Evolutionary conservation across 2,329 filamentous ascomycete genomes (phyloP), one percentile per base, ranked within the genome.

Genomic region (Venturia carpophila): DNA sequence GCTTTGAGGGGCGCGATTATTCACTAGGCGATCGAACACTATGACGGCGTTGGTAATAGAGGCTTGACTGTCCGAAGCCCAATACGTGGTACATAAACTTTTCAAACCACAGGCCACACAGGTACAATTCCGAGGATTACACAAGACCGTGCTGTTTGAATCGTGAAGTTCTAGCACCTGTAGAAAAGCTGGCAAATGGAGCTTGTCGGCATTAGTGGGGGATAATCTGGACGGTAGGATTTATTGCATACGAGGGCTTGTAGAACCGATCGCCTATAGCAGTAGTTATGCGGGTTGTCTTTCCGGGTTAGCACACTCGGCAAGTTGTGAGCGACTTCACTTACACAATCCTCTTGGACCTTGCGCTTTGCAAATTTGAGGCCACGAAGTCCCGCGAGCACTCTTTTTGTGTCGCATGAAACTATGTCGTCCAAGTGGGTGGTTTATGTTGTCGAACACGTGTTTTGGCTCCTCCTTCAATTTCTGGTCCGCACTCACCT

Each of bases 261-360:
- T 15, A 58, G 9, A 21, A 58, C 6, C 3, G 52, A 58, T 3
- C 52, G 52, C 19, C 52, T 34, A 21, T 58, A 58, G 52, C 52
- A 58, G 30, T 58, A 58, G 15, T 58, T 58, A 58, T 58, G 52
- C 15, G 52, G 52, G 7, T 58, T 58, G 15, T 34, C 47, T 41
- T 52, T 11, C 15, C 21, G 11, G 9, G 21, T 52, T 52, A 52
- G 47, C 47, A 15, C 2, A 15, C 3, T 27, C 11, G 5, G 15
- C 21, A 10, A 24, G 5, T 7, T 3, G 15, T 27, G 47, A 15
- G 24, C 21, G 21, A 27, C 7, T 27, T 13, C 1, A 52, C 47
- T 11, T 52, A 52, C 47, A 37, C 15, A 58, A 15, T 10, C 52
- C 52, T 58, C 52, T 10, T n/a, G 52, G 52, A 30, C 52, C 17